Conservation (phyloP, 768 basidiomycete species). For the Tylopilus sp. region DNA sequence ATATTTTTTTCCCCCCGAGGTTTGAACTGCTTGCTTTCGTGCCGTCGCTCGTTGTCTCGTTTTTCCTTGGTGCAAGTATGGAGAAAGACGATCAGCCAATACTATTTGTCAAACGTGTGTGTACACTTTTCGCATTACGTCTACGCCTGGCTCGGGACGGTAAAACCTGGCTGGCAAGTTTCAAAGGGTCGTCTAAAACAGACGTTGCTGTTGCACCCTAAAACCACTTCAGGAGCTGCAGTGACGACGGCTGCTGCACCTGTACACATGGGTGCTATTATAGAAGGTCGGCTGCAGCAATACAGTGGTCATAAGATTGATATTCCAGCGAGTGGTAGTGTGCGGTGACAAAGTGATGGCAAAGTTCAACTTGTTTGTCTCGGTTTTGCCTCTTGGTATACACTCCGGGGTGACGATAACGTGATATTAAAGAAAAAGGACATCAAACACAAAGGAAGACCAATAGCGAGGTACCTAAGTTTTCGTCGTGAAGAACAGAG, state of each 20-base stretch:
- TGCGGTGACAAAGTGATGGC: too few species aligned
- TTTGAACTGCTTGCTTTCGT: background rate
- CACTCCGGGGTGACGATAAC: slow-evolving; percentile 28
- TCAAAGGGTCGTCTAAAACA: slow-evolving; percentile 3
- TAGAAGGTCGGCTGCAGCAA: too few species aligned
- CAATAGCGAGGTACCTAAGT: slow-evolving; percentile 36
- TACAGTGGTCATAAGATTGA: too few species aligned
- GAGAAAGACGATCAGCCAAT: too few species aligned
- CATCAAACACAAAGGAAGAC: slow-evolving; percentile 28
- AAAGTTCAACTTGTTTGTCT: background rate
- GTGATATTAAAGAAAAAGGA: slow-evolving; percentile 30
- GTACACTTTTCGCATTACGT: slow-evolving; percentile 7
- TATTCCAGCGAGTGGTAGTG: too few species aligned
- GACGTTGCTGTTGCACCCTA: slow-evolving; percentile 24
- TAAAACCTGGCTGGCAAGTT: slow-evolving; percentile 5
- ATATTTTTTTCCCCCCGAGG: background rate
- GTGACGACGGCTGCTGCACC: slow-evolving; percentile 24
- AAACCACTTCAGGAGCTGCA: slow-evolving; percentile 34
- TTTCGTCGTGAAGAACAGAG: slow-evolving; percentile 30
- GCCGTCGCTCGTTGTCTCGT: too few species aligned
- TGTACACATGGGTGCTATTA: slow-evolving; percentile 31
- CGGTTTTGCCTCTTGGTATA: background rate
- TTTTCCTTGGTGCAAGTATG: too few species aligned
- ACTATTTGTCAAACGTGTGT: background rate
- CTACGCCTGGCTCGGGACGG: slow-evolving; percentile 7